These are phyloP conservation scores for Malassezia japonica DNA, from an alignment of 1,284 basidiomycete genomes.

Conservation along the genomic window DNA sequence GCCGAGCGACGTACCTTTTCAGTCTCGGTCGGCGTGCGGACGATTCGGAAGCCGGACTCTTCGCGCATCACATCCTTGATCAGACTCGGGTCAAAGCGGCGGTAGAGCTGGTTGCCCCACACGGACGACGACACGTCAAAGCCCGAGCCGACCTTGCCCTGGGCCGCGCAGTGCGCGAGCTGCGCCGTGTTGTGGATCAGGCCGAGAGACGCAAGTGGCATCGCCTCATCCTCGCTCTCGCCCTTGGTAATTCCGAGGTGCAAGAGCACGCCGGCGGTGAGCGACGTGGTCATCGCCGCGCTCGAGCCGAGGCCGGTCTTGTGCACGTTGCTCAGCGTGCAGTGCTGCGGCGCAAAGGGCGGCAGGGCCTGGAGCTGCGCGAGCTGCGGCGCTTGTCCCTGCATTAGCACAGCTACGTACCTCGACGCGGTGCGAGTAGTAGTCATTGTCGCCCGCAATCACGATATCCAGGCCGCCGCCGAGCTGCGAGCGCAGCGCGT, in stretches of 20 bases:
- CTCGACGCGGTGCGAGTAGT: slow-evolving; percentile 85
- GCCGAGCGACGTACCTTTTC: not conserved
- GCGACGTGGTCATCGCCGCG: slow-evolving; percentile 88
- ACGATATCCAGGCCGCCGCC: slow-evolving; percentile 58
- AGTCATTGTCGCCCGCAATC: slow-evolving; percentile 90
- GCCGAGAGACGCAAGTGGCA: slow-evolving; percentile 27
- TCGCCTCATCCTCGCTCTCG: slow-evolving; percentile 24
- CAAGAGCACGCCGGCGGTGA: slow-evolving; percentile 73
- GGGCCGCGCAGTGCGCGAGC: slow-evolving; percentile 87
- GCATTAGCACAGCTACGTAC: slow-evolving; percentile 51
- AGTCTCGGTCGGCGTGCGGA: not conserved
- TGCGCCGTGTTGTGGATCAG: slow-evolving; percentile 84
- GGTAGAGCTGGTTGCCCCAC: slow-evolving; percentile 88
- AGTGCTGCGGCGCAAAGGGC: slow-evolving; percentile 56
- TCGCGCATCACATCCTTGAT: slow-evolving; percentile 19
- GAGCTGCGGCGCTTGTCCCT: slow-evolving; percentile 27
- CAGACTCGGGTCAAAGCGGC: slow-evolving; percentile 65
- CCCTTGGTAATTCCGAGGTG: slow-evolving; percentile 61
- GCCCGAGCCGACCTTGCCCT: slow-evolving; percentile 94
- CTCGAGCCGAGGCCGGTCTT: slow-evolving; percentile 97
- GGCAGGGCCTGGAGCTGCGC: slow-evolving; percentile 54
- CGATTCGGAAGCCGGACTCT: slow-evolving; percentile 1
- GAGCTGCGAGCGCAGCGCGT: slow-evolving; percentile 10
- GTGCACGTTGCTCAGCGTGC: slow-evolving; percentile 64
- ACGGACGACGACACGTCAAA: slow-evolving; percentile 92